These are phyloP conservation scores for Penicillium chermesinum DNA, from an alignment of 495 filamentous ascomycete genomes.

Conservation along the genomic window DNA sequence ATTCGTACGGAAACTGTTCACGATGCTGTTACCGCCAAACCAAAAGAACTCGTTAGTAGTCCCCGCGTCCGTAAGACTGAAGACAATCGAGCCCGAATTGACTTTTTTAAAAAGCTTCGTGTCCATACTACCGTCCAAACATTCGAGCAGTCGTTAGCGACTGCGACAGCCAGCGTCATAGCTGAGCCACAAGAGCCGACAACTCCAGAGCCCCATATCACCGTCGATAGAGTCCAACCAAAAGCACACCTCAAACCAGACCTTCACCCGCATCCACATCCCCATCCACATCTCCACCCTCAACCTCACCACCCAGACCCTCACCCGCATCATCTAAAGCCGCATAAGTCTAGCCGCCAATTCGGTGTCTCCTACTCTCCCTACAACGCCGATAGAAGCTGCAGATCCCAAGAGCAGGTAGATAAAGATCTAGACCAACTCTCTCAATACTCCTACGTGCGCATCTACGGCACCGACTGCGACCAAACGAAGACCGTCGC, in stretches of 20 bases:
- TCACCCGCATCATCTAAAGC: constrained; percentile 4
- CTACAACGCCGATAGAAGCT: constrained; percentile 60
- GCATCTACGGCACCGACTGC: constrained; percentile 80
- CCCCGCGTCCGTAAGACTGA: no score
- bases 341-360: constrained; percentile 7
- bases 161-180: background rate
- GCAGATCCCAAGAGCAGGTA: constrained; percentile 62
- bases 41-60: constrained; percentile 16
- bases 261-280: background rate
- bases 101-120: background rate
- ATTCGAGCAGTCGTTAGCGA: background rate
- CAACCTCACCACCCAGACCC: constrained; percentile 9
- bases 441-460: constrained; percentile 53
- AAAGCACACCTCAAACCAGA: background rate
- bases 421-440: constrained; percentile 55
- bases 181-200: background rate
- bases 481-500: constrained; percentile 59
- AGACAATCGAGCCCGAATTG: no score
- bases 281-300: constrained; percentile 9
- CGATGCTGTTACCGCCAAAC: constrained; percentile 1
- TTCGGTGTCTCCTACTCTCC: constrained; percentile 69
- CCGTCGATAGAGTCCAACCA: background rate
- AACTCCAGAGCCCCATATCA: no score
- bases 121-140: background rate
- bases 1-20: constrained; percentile 27